A percentile compares a stretch with the other conserved stretches of the same genome.
Conservation (phyloP, 164 flowering plant genomes). For the Santalum album region DNA sequence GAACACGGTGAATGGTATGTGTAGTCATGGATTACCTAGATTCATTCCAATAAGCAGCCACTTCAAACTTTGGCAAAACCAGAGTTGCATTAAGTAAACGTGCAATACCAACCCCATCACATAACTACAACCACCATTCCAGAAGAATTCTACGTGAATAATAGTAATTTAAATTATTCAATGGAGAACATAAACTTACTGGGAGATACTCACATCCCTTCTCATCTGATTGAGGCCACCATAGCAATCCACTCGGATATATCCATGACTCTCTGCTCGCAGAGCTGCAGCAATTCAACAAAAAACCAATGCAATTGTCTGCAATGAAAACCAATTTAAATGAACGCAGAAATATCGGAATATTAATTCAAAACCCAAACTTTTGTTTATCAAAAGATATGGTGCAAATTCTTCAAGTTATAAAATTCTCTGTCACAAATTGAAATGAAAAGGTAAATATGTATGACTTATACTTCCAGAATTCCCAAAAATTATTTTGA, state of each 20-base stretch:
- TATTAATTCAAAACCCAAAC: constrained; percentile 3
- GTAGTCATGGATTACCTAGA: constrained; percentile 47
- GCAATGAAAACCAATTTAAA: constrained; percentile 63
- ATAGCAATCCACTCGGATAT: constrained; percentile 91
- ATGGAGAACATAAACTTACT: neutral
- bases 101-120: constrained; percentile 98
- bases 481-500: neutral
- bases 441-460: neutral
- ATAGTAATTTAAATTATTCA: neutral
- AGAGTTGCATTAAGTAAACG: constrained; percentile 88
- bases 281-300: constrained; percentile 98
- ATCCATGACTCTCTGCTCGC: constrained; percentile 68
- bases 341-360: constrained; percentile 25
- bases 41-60: constrained; percentile 97
- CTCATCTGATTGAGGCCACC: constrained; percentile 99
- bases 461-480: neutral
- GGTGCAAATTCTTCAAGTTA: too few relatives aligned
- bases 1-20: neutral
- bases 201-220: constrained; percentile 62
- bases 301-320: constrained; percentile 80
- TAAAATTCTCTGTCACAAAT: neutral
- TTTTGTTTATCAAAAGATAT: too few relatives aligned
- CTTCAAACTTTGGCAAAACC: constrained; percentile 91
- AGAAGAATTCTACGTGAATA: neutral
- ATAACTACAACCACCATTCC: constrained; percentile 46